phyloP scores from a whole-genome alignment of 1,139 yeast species.

The Wickerhamomyces sp. region DNA sequence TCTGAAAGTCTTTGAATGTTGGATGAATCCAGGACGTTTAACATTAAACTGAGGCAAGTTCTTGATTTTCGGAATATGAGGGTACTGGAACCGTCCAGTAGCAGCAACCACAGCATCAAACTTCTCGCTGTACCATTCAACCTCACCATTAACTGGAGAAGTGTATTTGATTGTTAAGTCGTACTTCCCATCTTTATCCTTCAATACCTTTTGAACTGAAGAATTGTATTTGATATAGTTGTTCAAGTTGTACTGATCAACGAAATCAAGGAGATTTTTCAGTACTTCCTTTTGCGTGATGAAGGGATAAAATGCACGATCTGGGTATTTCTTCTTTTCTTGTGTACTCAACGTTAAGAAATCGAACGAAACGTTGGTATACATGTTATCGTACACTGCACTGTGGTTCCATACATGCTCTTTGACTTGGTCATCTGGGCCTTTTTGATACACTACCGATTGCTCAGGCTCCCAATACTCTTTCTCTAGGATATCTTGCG shows the following conservation, averaged over 20 bases:
- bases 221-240: constrained; percentile 34
- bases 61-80: constrained; percentile 39
- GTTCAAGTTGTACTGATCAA: constrained; percentile 28
- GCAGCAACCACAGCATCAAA: constrained; percentile 37
- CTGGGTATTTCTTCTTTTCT: constrained; percentile 1
- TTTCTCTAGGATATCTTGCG: constrained; percentile 9
- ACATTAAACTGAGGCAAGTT: constrained; percentile 12
- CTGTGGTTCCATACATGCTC: constrained; percentile 35
- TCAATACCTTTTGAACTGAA: constrained; percentile 34
- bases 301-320: constrained; percentile 32
- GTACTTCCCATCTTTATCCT: constrained; percentile 33
- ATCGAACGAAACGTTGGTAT: constrained; percentile 41
- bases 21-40: constrained; percentile 31
- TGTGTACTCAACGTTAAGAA: constrained; percentile 33
- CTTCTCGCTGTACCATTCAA: constrained; percentile 27
- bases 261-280: constrained; percentile 27
- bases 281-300: constrained; percentile 34
- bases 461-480: constrained; percentile 14
- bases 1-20: constrained; percentile 1
- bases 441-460: constrained; percentile 6
- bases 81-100: constrained; percentile 41
- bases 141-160: constrained; percentile 16
- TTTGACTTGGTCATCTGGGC: constrained; percentile 4
- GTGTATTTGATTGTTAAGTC: constrained; percentile 27
- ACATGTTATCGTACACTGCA: constrained; percentile 38